Conservation (phyloP, 345 rosid genomes). For the Dimocarpus longan region DNA sequence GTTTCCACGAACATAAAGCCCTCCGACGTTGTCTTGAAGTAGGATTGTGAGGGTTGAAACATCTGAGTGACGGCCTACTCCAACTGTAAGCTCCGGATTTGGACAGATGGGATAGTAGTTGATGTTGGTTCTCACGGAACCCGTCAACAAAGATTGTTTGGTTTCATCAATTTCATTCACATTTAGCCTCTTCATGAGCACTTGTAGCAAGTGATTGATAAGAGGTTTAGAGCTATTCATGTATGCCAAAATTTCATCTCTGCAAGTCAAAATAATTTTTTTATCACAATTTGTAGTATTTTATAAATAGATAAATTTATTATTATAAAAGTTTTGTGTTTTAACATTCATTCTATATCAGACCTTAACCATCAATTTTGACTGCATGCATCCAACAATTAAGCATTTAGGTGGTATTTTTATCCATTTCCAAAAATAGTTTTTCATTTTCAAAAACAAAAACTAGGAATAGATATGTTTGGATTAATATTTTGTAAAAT, state of each 20-base stretch:
- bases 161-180: slow-evolving; percentile 42
- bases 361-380: too few species aligned
- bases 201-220: slow-evolving; percentile 36
- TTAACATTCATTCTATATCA: too few species aligned
- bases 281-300: not conserved
- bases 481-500: too few species aligned
- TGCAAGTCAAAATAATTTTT: not conserved
- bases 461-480: too few species aligned
- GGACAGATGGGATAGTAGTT: slow-evolving; percentile 49
- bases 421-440: too few species aligned
- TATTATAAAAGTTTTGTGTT: too few species aligned
- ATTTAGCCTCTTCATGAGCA: slow-evolving; percentile 39
- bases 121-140: slow-evolving; percentile 39
- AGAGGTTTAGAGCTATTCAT: slow-evolving; percentile 41
- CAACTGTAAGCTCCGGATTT: slow-evolving; percentile 45
- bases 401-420: too few species aligned
- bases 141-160: slow-evolving; percentile 39
- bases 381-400: too few species aligned
- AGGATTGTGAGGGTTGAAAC: slow-evolving; percentile 44
- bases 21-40: slow-evolving; percentile 46
- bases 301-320: too few species aligned
- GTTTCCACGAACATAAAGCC: slow-evolving; percentile 37
- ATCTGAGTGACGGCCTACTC: slow-evolving; percentile 46
- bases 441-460: too few species aligned
- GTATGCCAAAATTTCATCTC: slow-evolving; percentile 46